Base-by-base conservation (phyloP, 257 asterid species). In the Solanum habrochaites region DNA sequence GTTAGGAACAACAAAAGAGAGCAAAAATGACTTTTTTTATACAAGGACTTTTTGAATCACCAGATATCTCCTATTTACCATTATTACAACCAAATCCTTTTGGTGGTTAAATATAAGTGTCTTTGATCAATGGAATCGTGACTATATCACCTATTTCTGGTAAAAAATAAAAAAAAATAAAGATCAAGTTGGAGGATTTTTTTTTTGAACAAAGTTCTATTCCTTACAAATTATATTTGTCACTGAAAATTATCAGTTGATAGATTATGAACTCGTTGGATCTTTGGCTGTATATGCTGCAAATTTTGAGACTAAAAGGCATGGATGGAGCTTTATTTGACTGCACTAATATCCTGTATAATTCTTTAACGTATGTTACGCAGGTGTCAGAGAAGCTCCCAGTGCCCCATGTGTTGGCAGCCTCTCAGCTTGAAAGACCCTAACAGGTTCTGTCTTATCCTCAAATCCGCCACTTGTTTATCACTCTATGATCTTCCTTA, bases 381-480 rank as follows among this genome's bases (percentile, higher is more conserved):
- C 73, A 96, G 99, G 99, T 95, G 99, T 83, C 99, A 95, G 91
- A 93, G 98, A 94, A 93, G 99, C 90, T 92, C 98, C 82, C 95
- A 96, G 87, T 96, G 99, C 91, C 99, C 99, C 32, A 96, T 96
- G 98, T 96, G 99, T 89, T 96, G 96, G 99, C 99, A 94, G 85
- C 14, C 93, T 52, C 93, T 96, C 88, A 92, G 95, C 89, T 87
- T 96, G 93, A 96, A 95, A 92, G 98, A 96, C 89, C 96, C 98
- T 56, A 90, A 90, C 95, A 90, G 98, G 99, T 96, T 85, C 70
- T 66, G 47, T 52, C 40, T 45, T 83, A n/a, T 27, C 83, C 21
- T 66, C n/a, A 82, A 18, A 64, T 62, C 70, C 16, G 69, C 66
- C 18, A 74, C 49, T 40, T 35, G 69, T 37, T 75, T 42, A 27